Base-by-base conservation (phyloP, 345 rosid genomes). In the Corchorus capsularis region DNA sequence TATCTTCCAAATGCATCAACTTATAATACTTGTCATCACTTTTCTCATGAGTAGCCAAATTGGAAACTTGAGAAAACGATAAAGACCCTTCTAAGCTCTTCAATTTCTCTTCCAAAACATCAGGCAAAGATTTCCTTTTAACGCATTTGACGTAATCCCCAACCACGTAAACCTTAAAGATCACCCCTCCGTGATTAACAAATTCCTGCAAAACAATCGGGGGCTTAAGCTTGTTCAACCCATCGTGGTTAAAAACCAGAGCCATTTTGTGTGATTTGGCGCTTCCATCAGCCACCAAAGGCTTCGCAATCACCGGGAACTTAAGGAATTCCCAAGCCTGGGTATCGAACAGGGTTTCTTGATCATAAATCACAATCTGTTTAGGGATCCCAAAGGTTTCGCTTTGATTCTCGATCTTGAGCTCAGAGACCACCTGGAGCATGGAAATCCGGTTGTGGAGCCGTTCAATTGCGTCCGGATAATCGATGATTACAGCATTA, bases 181-280 rank as follows among this genome's bases (percentile, higher is more conserved):
- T 82, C 11, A 90, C 94, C 3, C 94, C 94, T 9, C 94, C 92
- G 71, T 90, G 92, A 52, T 90, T 90, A 60, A 88, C 83, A 34
- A 90, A 90, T 72, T 90, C 92, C 80, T 90, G 94, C 37, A 90
- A 67, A 8, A 90, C 90, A 49, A 87, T 87, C 15, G 94, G 92
- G 3, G 92, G 84, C 71, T 75, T 84, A 41, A 85, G 79, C 83
- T 78, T 80, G 71, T 79, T 83, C 69, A 90, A 74, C 8, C 94
- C 92, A 0, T 84, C 92, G 12, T 72, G 81, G 79, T 88, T 83
- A 70, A 88, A 88, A 52, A 90, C 79, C 64, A 90, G 78, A 19
- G 79, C 34, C 92, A 90, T 90, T 74, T 87, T 86, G 78, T 90
- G 94, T 9, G 94, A 85, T 68, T 83, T 84, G 16, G 81, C 83